Base-by-base conservation (phyloP, 1,284 basidiomycete genomes). In the Malassezia vespertilionis region DNA sequence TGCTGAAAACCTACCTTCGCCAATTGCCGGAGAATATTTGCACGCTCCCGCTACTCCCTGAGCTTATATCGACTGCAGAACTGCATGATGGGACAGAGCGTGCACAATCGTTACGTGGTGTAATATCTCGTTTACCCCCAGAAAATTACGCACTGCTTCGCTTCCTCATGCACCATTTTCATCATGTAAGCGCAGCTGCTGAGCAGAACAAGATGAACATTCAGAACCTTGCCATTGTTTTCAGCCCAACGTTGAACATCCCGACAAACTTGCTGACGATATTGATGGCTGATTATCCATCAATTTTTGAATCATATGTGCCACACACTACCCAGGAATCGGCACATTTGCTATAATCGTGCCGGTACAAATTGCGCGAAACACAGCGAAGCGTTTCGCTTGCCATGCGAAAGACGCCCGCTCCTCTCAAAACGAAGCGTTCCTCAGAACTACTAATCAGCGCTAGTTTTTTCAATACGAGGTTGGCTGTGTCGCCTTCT, bases 181-280 rank as follows among this genome's bases (percentile, higher is more conserved):
- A 95, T 64, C 78, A 90, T 45, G 86, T 99, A 61, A 88, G 95
- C 36, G 82, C 88, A 71, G 88, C 93, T 69, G 80, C 86, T 14
- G 71, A 79, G 34, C 75, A 83, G 51, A 96, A 96, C 80, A 97
- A 93, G 77, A 99, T 99, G 93, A 93, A 85, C 34, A 83, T 97
- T 79, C 81, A 90, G 27, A 99, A 99, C 68, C 87, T 97, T 22
- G 89, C 90, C 17, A 97, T 99, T 54, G 91, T 97, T 23, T 95
- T 69, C 26, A 65, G 63, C 28, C 64, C 65, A 2, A 67, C 65
- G 15, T 52, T 69, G 4, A 56, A 50, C 10, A 68, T 69, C 27
- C 30, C 48, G 8, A 31, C 31, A 2, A 28, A 24, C 7, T 17
- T 51, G 11, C 34, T 51, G 6, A 14, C 32, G 14, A 15, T 30